Percentiles rank a stretch among this genome's conserved stretches.
phyloP scores from a whole-genome alignment of 2,329 filamentous ascomycete genomes.

The Colletotrichum musicola region DNA sequence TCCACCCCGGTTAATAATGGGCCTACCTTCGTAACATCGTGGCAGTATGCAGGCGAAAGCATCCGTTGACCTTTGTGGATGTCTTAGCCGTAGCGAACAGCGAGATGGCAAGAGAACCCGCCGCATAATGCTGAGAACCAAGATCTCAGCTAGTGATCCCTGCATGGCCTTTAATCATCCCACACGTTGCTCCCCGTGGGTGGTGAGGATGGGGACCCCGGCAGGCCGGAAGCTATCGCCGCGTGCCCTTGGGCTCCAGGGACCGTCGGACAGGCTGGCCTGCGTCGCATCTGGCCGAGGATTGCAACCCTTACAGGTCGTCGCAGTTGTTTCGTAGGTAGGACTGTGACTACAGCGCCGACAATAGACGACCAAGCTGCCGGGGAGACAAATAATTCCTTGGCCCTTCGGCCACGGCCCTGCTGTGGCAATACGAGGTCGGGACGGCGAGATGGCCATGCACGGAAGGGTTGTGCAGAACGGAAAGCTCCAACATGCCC shows the following conservation, averaged over 20 bases:
- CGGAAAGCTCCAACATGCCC: background rate
- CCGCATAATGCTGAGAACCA: background rate
- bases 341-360: background rate
- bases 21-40: background rate
- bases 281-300: conserved; percentile 14
- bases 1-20: conserved; percentile 3
- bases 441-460: too few species aligned
- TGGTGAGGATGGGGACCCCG: background rate
- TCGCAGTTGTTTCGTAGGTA: background rate
- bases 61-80: background rate
- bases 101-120: background rate
- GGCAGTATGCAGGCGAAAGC: background rate
- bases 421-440: too few species aligned
- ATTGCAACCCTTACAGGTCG: background rate
- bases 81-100: background rate
- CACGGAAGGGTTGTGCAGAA: too few species aligned
- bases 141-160: conserved; percentile 8
- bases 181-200: background rate
- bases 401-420: too few species aligned
- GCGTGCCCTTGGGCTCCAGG: conserved; percentile 13
- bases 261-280: conserved; percentile 33
- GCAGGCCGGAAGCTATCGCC: conserved; percentile 28
- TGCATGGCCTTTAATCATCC: background rate
- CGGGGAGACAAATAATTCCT: too few species aligned
- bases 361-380: too few species aligned